Conservation (phyloP, 768 basidiomycete species). For the Cystofilobasidium ferigula region DNA sequence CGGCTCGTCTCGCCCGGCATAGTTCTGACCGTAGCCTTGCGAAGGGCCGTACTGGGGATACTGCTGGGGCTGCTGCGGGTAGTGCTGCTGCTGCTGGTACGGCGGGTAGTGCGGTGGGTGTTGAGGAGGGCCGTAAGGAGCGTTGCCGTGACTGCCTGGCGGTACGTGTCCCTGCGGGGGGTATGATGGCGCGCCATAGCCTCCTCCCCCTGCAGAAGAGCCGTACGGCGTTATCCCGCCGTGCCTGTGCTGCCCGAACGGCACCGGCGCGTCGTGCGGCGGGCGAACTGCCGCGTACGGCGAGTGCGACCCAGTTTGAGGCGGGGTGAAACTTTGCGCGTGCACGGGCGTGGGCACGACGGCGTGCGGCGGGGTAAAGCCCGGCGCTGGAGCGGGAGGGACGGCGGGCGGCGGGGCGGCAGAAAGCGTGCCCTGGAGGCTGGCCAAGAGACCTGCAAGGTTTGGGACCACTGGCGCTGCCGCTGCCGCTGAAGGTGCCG, state of each 20-base stretch:
- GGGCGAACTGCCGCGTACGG: background rate
- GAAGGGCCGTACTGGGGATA: too few species aligned
- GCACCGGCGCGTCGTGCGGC: too few species aligned
- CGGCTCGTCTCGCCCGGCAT: background rate
- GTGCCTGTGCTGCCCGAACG: too few species aligned
- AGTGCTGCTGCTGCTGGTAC: background rate
- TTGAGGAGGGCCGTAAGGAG: too few species aligned
- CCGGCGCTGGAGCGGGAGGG: background rate
- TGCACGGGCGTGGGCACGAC: too few species aligned
- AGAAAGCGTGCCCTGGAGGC: background rate
- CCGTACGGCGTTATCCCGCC: too few species aligned
- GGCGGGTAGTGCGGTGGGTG: background rate
- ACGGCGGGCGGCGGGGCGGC: background rate
- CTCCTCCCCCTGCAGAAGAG: too few species aligned
- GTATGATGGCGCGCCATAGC: background rate
- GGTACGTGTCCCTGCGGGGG: too few species aligned
- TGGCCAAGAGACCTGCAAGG: background rate
- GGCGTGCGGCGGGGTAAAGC: background rate
- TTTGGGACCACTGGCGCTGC: background rate
- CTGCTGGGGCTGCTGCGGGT: background rate
- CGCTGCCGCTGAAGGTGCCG: background rate
- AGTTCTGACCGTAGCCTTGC: background rate
- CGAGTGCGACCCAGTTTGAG: slow-evolving; percentile 6
- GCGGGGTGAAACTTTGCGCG: too few species aligned
- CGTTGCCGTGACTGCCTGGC: too few species aligned